Evolutionary conservation across 2,329 filamentous ascomycete genomes (phyloP).

Genomic region (Fusarium anguioides): DNA sequence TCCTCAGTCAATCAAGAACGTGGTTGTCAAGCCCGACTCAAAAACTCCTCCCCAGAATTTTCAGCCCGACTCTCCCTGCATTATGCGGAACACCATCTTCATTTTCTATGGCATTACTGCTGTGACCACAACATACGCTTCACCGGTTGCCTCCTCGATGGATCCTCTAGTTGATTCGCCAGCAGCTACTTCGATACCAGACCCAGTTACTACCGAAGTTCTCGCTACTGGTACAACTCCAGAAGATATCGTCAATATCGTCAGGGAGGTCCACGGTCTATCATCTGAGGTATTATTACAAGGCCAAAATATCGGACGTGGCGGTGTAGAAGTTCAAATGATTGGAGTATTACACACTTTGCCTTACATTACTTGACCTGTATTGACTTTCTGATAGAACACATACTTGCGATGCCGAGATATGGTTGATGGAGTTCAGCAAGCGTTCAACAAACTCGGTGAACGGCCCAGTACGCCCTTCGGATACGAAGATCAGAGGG

Average conservation of each 20-base stretch:
- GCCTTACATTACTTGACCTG: neutral
- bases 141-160: neutral
- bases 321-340: conserved; percentile 7
- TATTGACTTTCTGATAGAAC: conserved; percentile 11
- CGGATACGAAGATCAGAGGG: conserved; percentile 5
- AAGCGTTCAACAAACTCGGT: neutral
- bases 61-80: neutral
- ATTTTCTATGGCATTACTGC: conserved; percentile 3
- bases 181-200: neutral
- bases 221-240: neutral
- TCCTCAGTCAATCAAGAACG: neutral
- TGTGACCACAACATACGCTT: neutral
- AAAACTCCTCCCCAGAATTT: neutral
- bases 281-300: conserved; percentile 1
- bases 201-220: neutral
- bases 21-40: neutral
- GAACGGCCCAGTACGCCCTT: conserved; percentile 5
- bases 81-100: conserved; percentile 4
- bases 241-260: conserved; percentile 1
- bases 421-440: conserved; percentile 14
- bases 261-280: neutral
- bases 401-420: conserved; percentile 22
- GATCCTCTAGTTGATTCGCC: neutral
- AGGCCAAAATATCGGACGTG: neutral
- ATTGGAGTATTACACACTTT: conserved; percentile 1